A percentile compares a stretch with the other conserved stretches of the same genome.
Evolutionary conservation across 2,329 filamentous ascomycete genomes (phyloP).

Genomic region (Cephalotrichum gorgonifer): DNA sequence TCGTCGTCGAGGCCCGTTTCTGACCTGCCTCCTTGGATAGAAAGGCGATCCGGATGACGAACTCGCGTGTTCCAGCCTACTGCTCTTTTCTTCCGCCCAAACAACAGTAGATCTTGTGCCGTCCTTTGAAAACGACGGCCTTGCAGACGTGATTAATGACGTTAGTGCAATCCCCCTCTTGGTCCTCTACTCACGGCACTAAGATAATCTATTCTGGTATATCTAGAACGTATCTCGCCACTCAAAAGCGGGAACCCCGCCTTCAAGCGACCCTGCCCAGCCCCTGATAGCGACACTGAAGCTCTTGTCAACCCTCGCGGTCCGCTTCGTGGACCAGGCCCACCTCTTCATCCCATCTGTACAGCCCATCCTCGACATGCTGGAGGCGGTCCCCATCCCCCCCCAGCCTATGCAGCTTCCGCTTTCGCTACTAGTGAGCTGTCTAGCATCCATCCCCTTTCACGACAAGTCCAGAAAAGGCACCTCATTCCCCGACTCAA

Average conservation of each 20-base stretch:
- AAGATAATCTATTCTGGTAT: background rate
- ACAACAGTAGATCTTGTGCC: constrained; percentile 31
- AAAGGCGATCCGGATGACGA: constrained; percentile 10
- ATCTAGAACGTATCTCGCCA: constrained; percentile 9
- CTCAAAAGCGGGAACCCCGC: constrained; percentile 7
- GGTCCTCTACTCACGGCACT: background rate
- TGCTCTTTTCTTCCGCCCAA: constrained; percentile 9
- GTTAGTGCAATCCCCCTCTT: constrained; percentile 3
- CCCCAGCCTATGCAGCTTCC: constrained; percentile 11
- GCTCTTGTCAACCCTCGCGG: constrained; percentile 12
- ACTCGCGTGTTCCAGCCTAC: constrained; percentile 9
- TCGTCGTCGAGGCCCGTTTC: background rate
- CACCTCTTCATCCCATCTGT: constrained; percentile 9
- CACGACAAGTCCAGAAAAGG: constrained; percentile 6
- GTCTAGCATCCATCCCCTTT: constrained; percentile 10
- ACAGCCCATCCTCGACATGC: constrained; percentile 9
- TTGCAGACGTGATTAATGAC: constrained; percentile 10
- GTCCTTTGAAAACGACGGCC: constrained; percentile 11
- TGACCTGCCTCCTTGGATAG: background rate
- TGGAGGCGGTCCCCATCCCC: constrained; percentile 8
- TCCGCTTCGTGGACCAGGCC: constrained; percentile 10
- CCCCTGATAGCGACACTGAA: constrained; percentile 10
- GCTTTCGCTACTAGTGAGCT: constrained; percentile 12
- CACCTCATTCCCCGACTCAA: background rate
- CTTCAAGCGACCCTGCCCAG: constrained; percentile 11